Evolutionary conservation across 2,329 filamentous ascomycete genomes (phyloP).

Genomic region (Paecilomyces formosus): DNA sequence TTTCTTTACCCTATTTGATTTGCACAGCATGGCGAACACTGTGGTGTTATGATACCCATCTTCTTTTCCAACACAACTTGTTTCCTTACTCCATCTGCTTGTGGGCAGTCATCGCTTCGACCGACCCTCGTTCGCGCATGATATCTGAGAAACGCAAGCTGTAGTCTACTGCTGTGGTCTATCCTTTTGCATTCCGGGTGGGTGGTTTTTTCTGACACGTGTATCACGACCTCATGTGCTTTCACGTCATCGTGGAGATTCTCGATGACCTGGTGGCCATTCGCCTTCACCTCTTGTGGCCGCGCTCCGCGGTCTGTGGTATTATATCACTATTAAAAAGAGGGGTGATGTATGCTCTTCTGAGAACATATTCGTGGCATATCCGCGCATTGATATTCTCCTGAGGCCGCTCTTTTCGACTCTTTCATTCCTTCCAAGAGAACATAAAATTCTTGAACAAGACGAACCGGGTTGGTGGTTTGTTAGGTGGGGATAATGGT

Average conservation of each 20-base stretch:
- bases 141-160: background rate
- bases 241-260: background rate
- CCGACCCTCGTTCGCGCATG: background rate
- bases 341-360: background rate
- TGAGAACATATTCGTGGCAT: background rate
- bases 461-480: background rate
- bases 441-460: background rate
- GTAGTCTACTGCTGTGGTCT: background rate
- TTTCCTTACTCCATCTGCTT: slow-evolving; percentile 1
- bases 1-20: slow-evolving; percentile 12
- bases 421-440: background rate
- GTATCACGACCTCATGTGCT: background rate
- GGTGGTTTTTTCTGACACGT: background rate
- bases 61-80: background rate
- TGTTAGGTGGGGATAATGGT: background rate
- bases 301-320: background rate
- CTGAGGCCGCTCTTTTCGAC: background rate
- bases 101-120: background rate
- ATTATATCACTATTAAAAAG: background rate
- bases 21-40: slow-evolving; percentile 22
- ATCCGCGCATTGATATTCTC: background rate
- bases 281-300: background rate
- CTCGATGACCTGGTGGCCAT: background rate
- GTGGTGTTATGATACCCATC: slow-evolving; percentile 33
- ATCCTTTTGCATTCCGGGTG: background rate